Evolutionary conservation across 305 asterid species (phyloP), one percentile per base, ranked within the genome.

Genomic region (Rubia balearica): DNA sequence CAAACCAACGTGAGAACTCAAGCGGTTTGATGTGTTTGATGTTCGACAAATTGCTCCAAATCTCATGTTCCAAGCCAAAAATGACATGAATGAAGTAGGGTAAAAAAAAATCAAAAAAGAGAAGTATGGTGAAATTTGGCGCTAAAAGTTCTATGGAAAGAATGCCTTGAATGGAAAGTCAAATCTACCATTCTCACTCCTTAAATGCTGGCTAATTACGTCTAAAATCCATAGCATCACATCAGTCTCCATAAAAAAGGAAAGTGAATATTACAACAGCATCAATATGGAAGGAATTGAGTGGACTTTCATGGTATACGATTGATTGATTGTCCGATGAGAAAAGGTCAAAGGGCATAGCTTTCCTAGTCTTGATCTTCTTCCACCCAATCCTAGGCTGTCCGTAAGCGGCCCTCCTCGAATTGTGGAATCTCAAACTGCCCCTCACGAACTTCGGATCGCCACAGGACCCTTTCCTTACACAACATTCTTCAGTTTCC

Each of bases 371-470:
- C 57, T 51, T 16, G 22, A 51, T 51, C 57, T 16, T 4, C 42
- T 36, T 73, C 80, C 85, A 79, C 62, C 81, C 75, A 76, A 69
- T 77, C 80, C 73, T 70, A 76, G 78, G 85, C 86, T 81, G 86
- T 82, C 80, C 48, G 27, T 63, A 33, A 42, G n/a, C 24, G 46
- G 42, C 57, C 27, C 67, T 33, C 78, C 71, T 79, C 46, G 78
- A 71, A 75, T 79, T 69, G 77, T 72, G 82, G 77, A 59, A 64
- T 68, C 48, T 61, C 63, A 51, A 43, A 81, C 85, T 87, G 94
- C 65, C 89, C 79, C 74, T 85, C 96, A 87, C 92, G 96, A 88
- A 86, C 83, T 80, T 17, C 85, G 91, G 89, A 86, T 89, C 89
- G 80, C 93, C 92, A 69, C 95, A 81, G 36, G 85, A 82, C 84